phyloP scores from a whole-genome alignment of 106 monocot genomes.

The Agapanthus africanus region DNA sequence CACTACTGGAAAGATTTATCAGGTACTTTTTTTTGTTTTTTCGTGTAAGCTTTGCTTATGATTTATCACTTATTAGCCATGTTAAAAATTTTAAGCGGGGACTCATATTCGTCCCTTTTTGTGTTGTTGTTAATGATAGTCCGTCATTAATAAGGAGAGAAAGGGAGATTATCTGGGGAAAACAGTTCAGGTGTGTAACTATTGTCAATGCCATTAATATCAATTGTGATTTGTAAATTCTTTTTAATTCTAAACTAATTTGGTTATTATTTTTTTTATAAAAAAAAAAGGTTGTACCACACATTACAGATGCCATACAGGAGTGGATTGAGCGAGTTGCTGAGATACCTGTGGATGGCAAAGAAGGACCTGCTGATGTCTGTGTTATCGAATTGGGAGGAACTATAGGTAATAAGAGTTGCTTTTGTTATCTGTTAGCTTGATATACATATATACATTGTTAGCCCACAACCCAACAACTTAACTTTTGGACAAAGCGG shows the following conservation, averaged over 20 bases:
- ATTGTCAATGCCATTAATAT: background rate
- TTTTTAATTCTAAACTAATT: background rate
- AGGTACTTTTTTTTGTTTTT: slow-evolving; percentile 16
- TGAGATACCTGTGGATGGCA: slow-evolving; percentile 70
- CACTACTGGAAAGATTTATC: slow-evolving; percentile 49
- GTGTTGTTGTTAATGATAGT: slow-evolving; percentile 17
- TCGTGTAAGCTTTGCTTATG: background rate
- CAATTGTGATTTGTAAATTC: background rate
- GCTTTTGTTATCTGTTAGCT: too few species aligned
- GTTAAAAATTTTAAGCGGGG: background rate
- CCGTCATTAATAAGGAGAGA: slow-evolving; percentile 44
- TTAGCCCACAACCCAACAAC: too few species aligned
- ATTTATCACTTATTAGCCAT: background rate
- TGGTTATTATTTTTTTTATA: slow-evolving; percentile 14
- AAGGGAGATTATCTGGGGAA: slow-evolving; percentile 47
- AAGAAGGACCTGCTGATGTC: slow-evolving; percentile 86
- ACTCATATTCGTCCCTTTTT: background rate
- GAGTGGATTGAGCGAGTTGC: slow-evolving; percentile 91
- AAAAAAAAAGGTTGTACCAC: slow-evolving; percentile 89
- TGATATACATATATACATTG: too few species aligned
- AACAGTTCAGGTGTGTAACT: slow-evolving; percentile 45
- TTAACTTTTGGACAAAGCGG: too few species aligned
- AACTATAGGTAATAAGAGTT: slow-evolving; percentile 77
- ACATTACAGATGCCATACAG: slow-evolving; percentile 89
- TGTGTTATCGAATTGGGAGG: slow-evolving; percentile 96